phyloP scores from a whole-genome alignment of 2,329 filamentous ascomycete species.

The Arthrobotrys sphaeroides region DNA sequence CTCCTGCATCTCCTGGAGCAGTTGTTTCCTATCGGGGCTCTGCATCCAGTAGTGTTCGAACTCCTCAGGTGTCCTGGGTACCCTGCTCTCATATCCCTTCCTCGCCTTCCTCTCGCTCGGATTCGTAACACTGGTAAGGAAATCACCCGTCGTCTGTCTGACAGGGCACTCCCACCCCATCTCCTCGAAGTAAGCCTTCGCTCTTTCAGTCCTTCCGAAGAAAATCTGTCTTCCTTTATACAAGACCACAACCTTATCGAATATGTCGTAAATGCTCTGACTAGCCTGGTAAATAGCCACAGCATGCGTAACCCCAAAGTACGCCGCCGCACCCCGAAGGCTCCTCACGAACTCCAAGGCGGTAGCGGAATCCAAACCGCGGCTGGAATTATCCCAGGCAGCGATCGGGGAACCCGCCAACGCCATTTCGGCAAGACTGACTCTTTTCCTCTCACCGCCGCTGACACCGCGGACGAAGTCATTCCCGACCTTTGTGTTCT shows the following conservation, averaged over 20 bases:
- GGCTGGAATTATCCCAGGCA: conserved; percentile 65
- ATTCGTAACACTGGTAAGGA: conserved; percentile 75
- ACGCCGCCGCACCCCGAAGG: conserved; percentile 64
- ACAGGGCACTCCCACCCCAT: conserved; percentile 75
- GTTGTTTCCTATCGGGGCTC: conserved; percentile 62
- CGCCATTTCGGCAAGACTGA: conserved; percentile 73
- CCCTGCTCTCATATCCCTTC: conserved; percentile 69
- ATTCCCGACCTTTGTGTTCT: conserved; percentile 74
- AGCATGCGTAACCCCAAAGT: conserved; percentile 62
- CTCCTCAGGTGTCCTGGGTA: conserved; percentile 75
- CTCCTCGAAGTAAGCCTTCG: conserved; percentile 72
- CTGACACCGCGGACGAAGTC: conserved; percentile 73
- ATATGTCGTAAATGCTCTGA: conserved; percentile 68
- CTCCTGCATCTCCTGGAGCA: conserved; percentile 65
- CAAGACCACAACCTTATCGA: conserved; percentile 78
- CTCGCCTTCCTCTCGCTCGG: conserved; percentile 69
- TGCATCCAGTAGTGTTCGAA: conserved; percentile 68
- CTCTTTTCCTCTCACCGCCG: conserved; percentile 74
- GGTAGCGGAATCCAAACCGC: conserved; percentile 68
- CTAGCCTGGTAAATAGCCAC: conserved; percentile 70
- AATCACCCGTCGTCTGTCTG: conserved; percentile 75
- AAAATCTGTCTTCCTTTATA: conserved; percentile 82
- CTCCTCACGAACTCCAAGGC: conserved; percentile 70
- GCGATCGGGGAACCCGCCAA: conserved; percentile 69
- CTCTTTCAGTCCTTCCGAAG: conserved; percentile 71